phyloP scores from a whole-genome alignment of 345 rosid species.

The Laguncularia racemosa region DNA sequence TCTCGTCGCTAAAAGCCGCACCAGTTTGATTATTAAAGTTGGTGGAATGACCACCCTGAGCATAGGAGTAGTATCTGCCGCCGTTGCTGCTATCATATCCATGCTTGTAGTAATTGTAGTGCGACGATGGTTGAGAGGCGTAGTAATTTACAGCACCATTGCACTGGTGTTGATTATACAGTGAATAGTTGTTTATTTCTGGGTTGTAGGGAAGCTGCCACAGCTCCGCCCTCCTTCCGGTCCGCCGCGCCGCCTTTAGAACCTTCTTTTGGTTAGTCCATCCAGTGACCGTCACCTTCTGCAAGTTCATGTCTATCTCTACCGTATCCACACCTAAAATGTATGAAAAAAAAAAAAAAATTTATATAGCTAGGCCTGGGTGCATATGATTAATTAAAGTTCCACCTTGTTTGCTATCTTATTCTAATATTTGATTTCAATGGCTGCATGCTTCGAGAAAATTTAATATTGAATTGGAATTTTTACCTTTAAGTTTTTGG shows the following conservation, averaged over 20 bases:
- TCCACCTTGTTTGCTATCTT: too few relatives aligned
- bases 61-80: constrained; percentile 30
- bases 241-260: constrained; percentile 55
- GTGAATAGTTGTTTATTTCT: constrained; percentile 20
- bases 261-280: constrained; percentile 79
- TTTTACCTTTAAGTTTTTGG: constrained; percentile 66
- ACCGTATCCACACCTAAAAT: constrained; percentile 63
- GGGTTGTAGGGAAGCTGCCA: constrained; percentile 81
- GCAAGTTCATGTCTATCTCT: constrained; percentile 60
- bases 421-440: too few relatives aligned
- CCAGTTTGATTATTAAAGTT: constrained; percentile 51
- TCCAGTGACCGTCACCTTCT: constrained; percentile 79
- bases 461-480: not conserved
- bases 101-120: constrained; percentile 84
- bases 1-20: constrained; percentile 74
- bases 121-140: constrained; percentile 54
- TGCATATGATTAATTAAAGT: not conserved
- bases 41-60: constrained; percentile 35
- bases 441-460: not conserved
- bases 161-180: constrained; percentile 42
- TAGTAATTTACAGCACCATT: constrained; percentile 44
- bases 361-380: too few relatives aligned
- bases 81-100: constrained; percentile 53
- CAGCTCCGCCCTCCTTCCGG: constrained; percentile 77
- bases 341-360: too few relatives aligned